A percentile compares a stretch with the other conserved stretches of the same genome.
Evolutionary conservation across 1,284 basidiomycete genomes (phyloP).

Genomic region (Psilocybe mexicana): DNA sequence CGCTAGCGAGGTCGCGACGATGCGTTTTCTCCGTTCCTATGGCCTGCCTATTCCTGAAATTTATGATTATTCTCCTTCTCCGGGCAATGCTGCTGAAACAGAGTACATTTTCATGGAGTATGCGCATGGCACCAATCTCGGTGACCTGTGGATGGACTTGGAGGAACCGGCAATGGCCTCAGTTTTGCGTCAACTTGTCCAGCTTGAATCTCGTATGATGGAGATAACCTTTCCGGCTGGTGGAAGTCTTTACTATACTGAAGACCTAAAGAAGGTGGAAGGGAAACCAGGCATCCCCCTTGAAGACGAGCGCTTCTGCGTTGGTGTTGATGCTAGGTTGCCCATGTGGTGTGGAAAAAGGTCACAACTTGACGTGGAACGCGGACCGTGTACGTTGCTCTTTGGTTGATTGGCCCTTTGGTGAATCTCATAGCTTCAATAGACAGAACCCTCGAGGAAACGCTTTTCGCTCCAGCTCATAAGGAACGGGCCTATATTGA

Average conservation of each 20-base stretch:
- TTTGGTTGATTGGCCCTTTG: constrained; percentile 23
- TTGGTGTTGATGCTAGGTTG: constrained; percentile 47
- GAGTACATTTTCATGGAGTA: constrained; percentile 28
- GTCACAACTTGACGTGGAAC: constrained; percentile 44
- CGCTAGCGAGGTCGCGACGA: constrained; percentile 55
- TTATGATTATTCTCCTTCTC: constrained; percentile 48
- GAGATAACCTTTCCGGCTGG: constrained; percentile 51
- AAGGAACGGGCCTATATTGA: no score
- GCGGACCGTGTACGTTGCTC: constrained; percentile 52
- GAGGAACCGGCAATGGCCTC: no score
- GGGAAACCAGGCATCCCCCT: constrained; percentile 31
- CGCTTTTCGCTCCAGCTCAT: no score
- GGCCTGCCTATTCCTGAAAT: constrained; percentile 50
- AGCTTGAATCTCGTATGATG: constrained; percentile 52
- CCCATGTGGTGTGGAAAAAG: constrained; percentile 50
- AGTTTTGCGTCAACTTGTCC: constrained; percentile 38
- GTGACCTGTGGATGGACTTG: no score
- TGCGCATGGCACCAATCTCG: no score
- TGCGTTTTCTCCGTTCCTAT: constrained; percentile 45
- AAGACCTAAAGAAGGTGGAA: constrained; percentile 38
- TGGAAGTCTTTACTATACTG: constrained; percentile 50
- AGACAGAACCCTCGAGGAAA: no score
- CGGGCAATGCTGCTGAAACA: constrained; percentile 50
- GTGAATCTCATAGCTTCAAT: no score
- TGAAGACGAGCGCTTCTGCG: constrained; percentile 44